Evolutionary conservation across 345 rosid genomes (phyloP), one percentile per base, ranked within the genome.

Genomic region (Diplotaxis tenuifolia): DNA sequence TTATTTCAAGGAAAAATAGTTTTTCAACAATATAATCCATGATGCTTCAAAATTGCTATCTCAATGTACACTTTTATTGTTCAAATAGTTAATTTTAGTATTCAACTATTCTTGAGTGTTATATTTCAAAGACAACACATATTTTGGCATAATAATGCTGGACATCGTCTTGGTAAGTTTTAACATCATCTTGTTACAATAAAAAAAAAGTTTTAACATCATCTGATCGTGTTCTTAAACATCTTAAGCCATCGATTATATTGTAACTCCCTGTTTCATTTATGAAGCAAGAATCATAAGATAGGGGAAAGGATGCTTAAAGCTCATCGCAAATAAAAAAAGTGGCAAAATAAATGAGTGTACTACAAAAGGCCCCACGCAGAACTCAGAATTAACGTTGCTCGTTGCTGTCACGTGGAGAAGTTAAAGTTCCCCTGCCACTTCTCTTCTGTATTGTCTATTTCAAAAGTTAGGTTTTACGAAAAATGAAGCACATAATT

Each of bases 371-470:
- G 62, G 11, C 29, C 65, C 72, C 25, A 74, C 53, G 18, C 0
- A 34, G 34, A 53, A 16, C 23, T 22, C 18, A 31, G 19, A 65
- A 54, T 45, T 55, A 73, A 42, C 50, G 59, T 56, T 73, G 71
- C 47, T 64, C 70, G 56, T 73, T 65, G 22, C 9, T 42, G 71
- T 73, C 77, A 73, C 77, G 71, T 73, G 77, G 59, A 31, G 49
- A 73, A 42, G 58, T 72, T 42, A 72, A 73, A 58, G 50, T 42
- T 42, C 50, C 50, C 50, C 50, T 42, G 50, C 50, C 50, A 42
- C 50, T 42, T 42, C 8, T 38, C 72, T 73, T 73, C 8, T 73
- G 45, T 65, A 73, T 19, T 56, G 23, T 57, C 65, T 54, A 65
- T 73, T 73, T 31, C 71, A 55, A 63, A 15, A 11, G 8, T 27